These are phyloP conservation scores for Apostasia shenzhenica DNA, from an alignment of 106 monocot genomes.

Conservation along the genomic window DNA sequence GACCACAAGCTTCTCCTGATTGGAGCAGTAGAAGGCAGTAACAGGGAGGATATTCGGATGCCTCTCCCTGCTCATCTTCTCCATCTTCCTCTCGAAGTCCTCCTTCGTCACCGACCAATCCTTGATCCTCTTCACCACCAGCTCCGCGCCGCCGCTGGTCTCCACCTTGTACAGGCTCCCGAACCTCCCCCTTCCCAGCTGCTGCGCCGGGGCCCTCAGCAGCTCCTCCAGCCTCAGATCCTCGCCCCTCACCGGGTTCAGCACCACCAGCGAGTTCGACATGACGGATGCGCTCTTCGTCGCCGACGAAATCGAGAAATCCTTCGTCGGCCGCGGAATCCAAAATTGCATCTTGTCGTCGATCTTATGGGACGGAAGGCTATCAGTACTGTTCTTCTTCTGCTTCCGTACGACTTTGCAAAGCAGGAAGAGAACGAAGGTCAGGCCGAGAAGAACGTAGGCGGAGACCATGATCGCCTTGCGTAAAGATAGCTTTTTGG, in stretches of 20 bases:
- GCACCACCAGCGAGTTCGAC: conserved; percentile 16
- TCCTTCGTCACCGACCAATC: conserved; percentile 3
- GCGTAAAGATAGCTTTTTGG: neutral
- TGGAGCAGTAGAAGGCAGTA: conserved; percentile 36
- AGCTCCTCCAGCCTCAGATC: conserved; percentile 32
- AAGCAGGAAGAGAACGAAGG: conserved; percentile 4
- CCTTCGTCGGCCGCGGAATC: neutral
- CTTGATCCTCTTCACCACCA: conserved; percentile 45
- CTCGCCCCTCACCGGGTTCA: neutral
- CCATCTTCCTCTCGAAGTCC: conserved; percentile 39
- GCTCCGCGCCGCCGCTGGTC: conserved; percentile 8
- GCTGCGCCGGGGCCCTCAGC: conserved; percentile 49
- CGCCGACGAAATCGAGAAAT: conserved; percentile 10
- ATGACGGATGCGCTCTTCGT: neutral
- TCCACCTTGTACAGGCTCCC: conserved; percentile 39
- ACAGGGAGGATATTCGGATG: conserved; percentile 24
- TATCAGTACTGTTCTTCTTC: neutral
- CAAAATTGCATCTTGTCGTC: neutral
- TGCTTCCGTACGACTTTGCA: conserved; percentile 8
- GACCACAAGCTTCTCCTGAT: conserved; percentile 48
- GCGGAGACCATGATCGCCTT: conserved; percentile 17
- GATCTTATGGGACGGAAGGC: neutral
- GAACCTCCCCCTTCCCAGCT: conserved; percentile 28
- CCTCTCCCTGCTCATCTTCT: conserved; percentile 11
- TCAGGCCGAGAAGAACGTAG: conserved; percentile 18